phyloP scores from a whole-genome alignment of 1,284 basidiomycete genomes.

The Puccinia hordei region DNA sequence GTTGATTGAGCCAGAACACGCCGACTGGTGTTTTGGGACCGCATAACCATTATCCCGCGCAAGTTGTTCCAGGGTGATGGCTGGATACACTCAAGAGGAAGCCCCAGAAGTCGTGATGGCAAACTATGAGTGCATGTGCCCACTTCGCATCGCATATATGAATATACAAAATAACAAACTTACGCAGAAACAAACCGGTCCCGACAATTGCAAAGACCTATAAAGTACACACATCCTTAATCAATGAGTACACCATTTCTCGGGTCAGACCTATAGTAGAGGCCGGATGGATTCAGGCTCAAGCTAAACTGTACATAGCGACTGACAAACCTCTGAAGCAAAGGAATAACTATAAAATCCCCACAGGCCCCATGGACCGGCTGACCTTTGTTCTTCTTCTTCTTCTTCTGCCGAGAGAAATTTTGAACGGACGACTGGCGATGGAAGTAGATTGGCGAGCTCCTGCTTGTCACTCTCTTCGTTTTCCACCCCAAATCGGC shows the following conservation, averaged over 20 bases:
- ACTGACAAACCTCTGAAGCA: constrained; percentile 40
- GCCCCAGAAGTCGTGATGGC: neutral
- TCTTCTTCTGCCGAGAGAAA: neutral
- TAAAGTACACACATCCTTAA: neutral
- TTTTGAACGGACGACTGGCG: neutral
- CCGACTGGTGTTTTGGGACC: constrained; percentile 66
- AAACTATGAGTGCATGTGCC: neutral
- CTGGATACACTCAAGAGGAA: constrained; percentile 75
- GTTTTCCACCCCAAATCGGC: neutral
- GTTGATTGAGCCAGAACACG: constrained; percentile 60
- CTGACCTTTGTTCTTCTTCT: neutral
- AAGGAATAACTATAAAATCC: constrained; percentile 47
- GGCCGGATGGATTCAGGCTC: neutral
- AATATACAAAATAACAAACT: neutral
- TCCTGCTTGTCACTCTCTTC: constrained; percentile 19
- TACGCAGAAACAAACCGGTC: constrained; percentile 35
- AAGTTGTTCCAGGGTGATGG: constrained; percentile 79
- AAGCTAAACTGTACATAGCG: too few relatives aligned
- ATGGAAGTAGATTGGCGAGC: neutral
- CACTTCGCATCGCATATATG: neutral
- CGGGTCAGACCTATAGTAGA: neutral
- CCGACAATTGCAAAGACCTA: constrained; percentile 46
- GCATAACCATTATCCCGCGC: constrained; percentile 76
- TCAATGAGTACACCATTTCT: neutral
- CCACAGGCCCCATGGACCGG: constrained; percentile 15